A percentile compares a stretch with the other conserved stretches of the same genome.
phyloP scores from a whole-genome alignment of 2,329 filamentous ascomycete species.

The Endocalyx cinctus region DNA sequence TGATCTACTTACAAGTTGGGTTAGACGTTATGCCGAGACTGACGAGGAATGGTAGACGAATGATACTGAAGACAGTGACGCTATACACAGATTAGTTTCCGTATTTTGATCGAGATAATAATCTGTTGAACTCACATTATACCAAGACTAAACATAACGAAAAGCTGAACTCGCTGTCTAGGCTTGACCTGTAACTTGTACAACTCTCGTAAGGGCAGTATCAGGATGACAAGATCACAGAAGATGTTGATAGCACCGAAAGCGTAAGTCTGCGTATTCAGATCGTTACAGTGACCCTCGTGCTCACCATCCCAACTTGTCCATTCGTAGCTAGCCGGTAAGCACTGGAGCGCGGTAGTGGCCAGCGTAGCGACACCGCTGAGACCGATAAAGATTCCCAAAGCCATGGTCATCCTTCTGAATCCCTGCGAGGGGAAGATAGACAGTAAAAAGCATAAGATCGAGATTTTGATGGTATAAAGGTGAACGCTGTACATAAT shows the following conservation, averaged over 20 bases:
- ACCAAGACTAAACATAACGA: slow-evolving; percentile 32
- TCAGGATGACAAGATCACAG: slow-evolving; percentile 17
- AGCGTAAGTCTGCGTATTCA: slow-evolving; percentile 26
- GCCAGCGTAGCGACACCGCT: slow-evolving; percentile 20
- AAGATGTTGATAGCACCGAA: slow-evolving; percentile 27
- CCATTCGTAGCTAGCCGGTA: slow-evolving; percentile 28
- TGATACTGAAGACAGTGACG: slow-evolving; percentile 38
- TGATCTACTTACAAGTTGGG: too few species aligned
- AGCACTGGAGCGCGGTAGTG: slow-evolving; percentile 25
- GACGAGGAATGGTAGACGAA: slow-evolving; percentile 39
- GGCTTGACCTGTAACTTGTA: slow-evolving; percentile 23
- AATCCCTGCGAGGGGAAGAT: slow-evolving; percentile 27
- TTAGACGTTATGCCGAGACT: slow-evolving; percentile 36
- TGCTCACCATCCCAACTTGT: slow-evolving; percentile 13
- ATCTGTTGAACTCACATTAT: slow-evolving; percentile 28
- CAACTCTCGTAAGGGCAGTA: slow-evolving; percentile 26
- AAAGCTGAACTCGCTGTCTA: slow-evolving; percentile 28
- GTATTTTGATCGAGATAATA: slow-evolving; percentile 4
- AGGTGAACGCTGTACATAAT: too few species aligned
- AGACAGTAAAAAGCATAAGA: slow-evolving; percentile 28
- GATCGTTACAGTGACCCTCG: slow-evolving; percentile 25
- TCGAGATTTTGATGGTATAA: slow-evolving; percentile 31
- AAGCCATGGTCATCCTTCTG: slow-evolving; percentile 17
- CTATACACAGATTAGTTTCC: slow-evolving; percentile 17
- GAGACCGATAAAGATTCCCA: slow-evolving; percentile 20